phyloP scores from a whole-genome alignment of 2,329 filamentous ascomycete genomes.

The Diaporthe amygdali region DNA sequence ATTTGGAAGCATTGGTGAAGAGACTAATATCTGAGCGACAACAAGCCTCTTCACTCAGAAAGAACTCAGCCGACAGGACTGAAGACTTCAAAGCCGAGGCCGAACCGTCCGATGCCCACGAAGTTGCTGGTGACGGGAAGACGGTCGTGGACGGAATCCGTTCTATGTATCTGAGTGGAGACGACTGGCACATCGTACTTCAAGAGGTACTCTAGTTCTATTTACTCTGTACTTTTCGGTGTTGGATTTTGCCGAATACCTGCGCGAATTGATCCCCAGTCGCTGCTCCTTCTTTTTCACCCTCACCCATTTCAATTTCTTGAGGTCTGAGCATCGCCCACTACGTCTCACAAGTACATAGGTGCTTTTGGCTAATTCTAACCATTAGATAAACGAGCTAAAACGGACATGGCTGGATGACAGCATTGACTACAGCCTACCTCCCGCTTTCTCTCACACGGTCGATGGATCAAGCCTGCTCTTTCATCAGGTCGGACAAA shows the following conservation, averaged over 20 bases:
- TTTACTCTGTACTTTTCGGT: neutral
- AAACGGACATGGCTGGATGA: conserved; percentile 30
- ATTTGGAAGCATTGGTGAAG: conserved; percentile 29
- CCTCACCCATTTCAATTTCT: no score
- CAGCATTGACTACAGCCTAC: conserved; percentile 26
- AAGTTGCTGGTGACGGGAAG: conserved; percentile 10
- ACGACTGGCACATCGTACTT: conserved; percentile 33
- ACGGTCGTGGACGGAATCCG: conserved; percentile 30
- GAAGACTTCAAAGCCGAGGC: neutral
- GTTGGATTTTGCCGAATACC: neutral
- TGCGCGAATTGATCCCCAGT: neutral
- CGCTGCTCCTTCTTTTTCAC: neutral
- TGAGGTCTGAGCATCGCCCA: neutral
- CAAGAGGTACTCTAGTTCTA: conserved; percentile 28
- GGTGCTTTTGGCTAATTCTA: neutral
- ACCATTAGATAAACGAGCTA: conserved; percentile 32
- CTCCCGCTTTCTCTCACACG: conserved; percentile 32
- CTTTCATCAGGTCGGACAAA: conserved; percentile 30
- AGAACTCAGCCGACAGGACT: neutral
- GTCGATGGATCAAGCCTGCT: conserved; percentile 34
- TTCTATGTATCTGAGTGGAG: conserved; percentile 29
- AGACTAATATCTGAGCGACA: conserved; percentile 26
- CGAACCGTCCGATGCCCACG: neutral
- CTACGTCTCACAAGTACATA: neutral
- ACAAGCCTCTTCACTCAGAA: neutral